These are phyloP conservation scores for Fusarium keratoplasticum DNA, from an alignment of 2,329 filamentous ascomycete genomes.

Conservation along the genomic window DNA sequence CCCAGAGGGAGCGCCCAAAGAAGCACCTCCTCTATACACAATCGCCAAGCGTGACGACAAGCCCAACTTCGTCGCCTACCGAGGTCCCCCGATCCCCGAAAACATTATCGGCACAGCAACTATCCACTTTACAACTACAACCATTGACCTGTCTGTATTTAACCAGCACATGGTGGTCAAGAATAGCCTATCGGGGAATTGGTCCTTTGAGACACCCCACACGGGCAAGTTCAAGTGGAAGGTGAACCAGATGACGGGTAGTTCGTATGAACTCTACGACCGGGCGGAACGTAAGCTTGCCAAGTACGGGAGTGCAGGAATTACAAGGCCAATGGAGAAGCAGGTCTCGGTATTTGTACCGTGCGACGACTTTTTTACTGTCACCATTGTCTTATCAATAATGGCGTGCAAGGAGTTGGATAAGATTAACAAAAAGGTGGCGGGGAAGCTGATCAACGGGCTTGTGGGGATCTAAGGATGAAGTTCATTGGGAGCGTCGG, in stretches of 20 bases:
- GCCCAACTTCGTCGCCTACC: constrained; percentile 31
- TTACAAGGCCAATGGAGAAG: constrained; percentile 28
- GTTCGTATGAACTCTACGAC: constrained; percentile 33
- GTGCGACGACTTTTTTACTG: constrained; percentile 38
- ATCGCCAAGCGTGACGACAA: constrained; percentile 21
- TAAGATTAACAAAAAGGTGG: constrained; percentile 20
- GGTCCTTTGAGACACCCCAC: constrained; percentile 22
- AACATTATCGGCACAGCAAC: constrained; percentile 33
- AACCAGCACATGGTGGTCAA: constrained; percentile 37
- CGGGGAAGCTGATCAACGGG: constrained; percentile 4
- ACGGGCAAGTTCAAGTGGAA: constrained; percentile 46
- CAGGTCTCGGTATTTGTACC: constrained; percentile 32
- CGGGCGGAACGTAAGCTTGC: constrained; percentile 27
- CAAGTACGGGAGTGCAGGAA: constrained; percentile 32
- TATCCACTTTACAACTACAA: constrained; percentile 32
- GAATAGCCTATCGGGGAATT: constrained; percentile 30
- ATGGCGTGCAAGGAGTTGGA: constrained; percentile 21
- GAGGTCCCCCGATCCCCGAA: constrained; percentile 22
- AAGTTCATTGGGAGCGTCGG: neutral
- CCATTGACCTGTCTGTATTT: constrained; percentile 29
- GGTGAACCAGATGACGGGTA: constrained; percentile 27
- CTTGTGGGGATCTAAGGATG: neutral
- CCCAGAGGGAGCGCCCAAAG: constrained; percentile 20
- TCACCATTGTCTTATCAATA: constrained; percentile 37
- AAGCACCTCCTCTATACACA: constrained; percentile 36